These are phyloP conservation scores for Debaryomyces castellii DNA, from an alignment of 805 yeast genomes.

Conservation along the genomic window DNA sequence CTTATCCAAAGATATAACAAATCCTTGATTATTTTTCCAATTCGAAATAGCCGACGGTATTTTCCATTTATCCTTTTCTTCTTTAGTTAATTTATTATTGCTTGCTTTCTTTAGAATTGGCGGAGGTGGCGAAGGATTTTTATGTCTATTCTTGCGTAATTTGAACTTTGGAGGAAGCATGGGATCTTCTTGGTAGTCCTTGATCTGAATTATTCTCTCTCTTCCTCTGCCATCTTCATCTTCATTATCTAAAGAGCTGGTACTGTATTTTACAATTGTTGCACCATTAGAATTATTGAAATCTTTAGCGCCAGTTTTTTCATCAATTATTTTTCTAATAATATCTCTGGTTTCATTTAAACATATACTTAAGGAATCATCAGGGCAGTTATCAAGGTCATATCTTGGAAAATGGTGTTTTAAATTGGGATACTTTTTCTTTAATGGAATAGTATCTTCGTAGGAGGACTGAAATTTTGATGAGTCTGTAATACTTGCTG, in stretches of 20 bases:
- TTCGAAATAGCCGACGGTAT: constrained; percentile 91
- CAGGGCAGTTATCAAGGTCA: constrained; percentile 39
- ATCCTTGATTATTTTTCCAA: constrained; percentile 95
- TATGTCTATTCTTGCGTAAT: constrained; percentile 67
- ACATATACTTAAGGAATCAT: constrained; percentile 45
- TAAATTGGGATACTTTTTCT: constrained; percentile 38
- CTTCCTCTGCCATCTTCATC: constrained; percentile 16
- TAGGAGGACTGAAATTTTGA: constrained; percentile 46
- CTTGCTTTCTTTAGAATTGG: constrained; percentile 53
- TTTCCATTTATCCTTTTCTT: constrained; percentile 77
- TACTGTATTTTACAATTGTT: constrained; percentile 23
- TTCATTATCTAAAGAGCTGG: constrained; percentile 15
- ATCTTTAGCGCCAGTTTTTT: constrained; percentile 21
- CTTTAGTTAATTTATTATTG: constrained; percentile 57
- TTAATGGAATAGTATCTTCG: constrained; percentile 60
- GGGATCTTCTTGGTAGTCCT: constrained; percentile 74
- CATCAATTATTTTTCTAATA: constrained; percentile 38
- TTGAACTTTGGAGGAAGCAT: constrained; percentile 79
- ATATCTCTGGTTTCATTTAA: constrained; percentile 57
- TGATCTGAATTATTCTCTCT: constrained; percentile 57
- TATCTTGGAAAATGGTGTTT: constrained; percentile 40
- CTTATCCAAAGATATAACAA: constrained; percentile 76
- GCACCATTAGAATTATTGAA: constrained; percentile 25
- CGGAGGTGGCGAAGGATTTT: constrained; percentile 55
- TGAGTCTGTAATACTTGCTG: constrained; percentile 11